These are phyloP conservation scores for Rubus idaeus DNA, from an alignment of 306 rosid genomes.

Conservation along the genomic window DNA sequence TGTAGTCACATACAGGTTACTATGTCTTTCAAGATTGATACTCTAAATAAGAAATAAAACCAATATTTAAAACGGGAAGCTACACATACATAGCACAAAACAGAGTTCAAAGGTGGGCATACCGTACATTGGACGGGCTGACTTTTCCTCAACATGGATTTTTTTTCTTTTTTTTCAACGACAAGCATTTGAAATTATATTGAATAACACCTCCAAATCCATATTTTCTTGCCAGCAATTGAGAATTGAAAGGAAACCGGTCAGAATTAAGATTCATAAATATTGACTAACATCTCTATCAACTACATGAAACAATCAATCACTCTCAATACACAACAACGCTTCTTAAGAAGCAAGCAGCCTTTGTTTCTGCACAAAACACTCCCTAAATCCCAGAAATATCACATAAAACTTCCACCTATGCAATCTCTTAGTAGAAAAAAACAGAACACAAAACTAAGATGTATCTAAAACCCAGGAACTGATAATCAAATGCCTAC, in stretches of 20 bases:
- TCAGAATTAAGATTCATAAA: background rate
- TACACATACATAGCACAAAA: too few species aligned
- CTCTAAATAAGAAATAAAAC: too few species aligned
- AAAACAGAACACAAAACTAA: too few species aligned
- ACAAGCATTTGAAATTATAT: background rate
- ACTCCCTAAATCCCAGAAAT: background rate
- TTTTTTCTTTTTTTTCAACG: too few species aligned
- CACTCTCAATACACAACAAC: background rate
- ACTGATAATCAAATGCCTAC: background rate
- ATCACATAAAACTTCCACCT: background rate
- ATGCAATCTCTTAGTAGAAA: background rate
- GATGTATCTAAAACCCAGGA: background rate
- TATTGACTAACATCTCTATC: background rate
- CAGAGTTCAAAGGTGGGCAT: too few species aligned
- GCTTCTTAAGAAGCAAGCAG: background rate
- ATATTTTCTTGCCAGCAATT: background rate
- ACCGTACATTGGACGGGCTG: too few species aligned
- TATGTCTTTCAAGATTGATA: too few species aligned
- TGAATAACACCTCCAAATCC: conserved; percentile 2
- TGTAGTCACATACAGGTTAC: too few species aligned
- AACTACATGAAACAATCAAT: background rate
- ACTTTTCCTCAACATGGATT: too few species aligned
- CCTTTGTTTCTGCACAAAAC: background rate
- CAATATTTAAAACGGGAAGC: too few species aligned
- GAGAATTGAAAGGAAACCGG: background rate